Evolutionary conservation across 2,329 filamentous ascomycete species (phyloP).

Genomic region (Penicillium concentricum): DNA sequence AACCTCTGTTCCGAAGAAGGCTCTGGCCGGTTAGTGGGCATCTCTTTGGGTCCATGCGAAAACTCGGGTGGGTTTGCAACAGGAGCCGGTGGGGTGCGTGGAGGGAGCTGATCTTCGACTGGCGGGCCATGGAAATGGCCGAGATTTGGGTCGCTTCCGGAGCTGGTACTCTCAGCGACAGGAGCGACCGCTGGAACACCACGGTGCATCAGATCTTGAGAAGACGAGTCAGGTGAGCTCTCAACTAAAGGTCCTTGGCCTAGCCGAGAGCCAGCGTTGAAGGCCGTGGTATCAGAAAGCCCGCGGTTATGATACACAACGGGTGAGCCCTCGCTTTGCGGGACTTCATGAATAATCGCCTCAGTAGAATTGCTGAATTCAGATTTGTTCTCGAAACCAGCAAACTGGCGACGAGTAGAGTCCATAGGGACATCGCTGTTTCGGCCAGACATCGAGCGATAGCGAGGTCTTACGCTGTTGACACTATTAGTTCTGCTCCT

Average conservation of each 20-base stretch:
- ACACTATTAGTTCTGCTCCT: constrained; percentile 53
- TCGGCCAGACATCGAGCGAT: constrained; percentile 37
- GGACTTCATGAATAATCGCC: constrained; percentile 32
- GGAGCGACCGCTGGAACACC: constrained; percentile 25
- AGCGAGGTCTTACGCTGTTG: constrained; percentile 52
- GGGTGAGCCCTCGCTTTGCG: constrained; percentile 21
- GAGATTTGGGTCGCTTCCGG: constrained; percentile 38
- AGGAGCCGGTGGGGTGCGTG: constrained; percentile 67
- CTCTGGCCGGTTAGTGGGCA: constrained; percentile 68
- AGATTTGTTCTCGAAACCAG: constrained; percentile 19
- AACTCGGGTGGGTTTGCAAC: constrained; percentile 78
- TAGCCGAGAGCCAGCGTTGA: constrained; percentile 18
- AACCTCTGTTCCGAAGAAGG: constrained; percentile 75
- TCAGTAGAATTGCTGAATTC: constrained; percentile 39
- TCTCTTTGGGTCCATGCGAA: constrained; percentile 68
- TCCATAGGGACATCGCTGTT: constrained; percentile 37
- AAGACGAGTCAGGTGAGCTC: constrained; percentile 39
- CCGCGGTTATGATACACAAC: constrained; percentile 30
- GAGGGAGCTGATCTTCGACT: constrained; percentile 38
- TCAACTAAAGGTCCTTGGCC: constrained; percentile 20
- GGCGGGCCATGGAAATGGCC: constrained; percentile 16
- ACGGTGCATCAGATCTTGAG: constrained; percentile 31
- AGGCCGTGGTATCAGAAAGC: constrained; percentile 33
- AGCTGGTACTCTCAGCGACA: constrained; percentile 40
- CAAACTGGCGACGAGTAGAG: constrained; percentile 21